Base-by-base conservation (phyloP, 495 filamentous ascomycete genomes). In the Bathelium albidoporum region DNA sequence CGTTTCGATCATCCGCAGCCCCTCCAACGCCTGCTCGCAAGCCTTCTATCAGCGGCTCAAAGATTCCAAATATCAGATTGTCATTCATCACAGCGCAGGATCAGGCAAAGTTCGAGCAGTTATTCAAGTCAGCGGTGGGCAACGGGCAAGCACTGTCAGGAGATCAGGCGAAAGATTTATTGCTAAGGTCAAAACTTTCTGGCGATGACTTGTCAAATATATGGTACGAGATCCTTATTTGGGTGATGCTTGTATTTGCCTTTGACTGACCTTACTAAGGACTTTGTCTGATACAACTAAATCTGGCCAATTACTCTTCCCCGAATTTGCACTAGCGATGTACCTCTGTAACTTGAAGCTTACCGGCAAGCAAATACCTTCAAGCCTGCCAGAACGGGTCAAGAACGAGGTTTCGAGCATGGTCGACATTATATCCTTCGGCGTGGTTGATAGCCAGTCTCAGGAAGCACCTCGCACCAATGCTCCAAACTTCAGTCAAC, bases 391-490 rank as follows among this genome's bases (percentile, higher is more conserved):
- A 0, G 92, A 97, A 44, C 87, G 82, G 44, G 85, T 97, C 58
- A 87, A 83, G 75, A 99, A 97, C 72, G 95, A 99, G 75, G 95
- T 99, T 32, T 97, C 93, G 11, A 95, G 95, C 71, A 97, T 99
- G 94, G 95, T 99, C 36, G 95, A 99, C 71, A 97, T 97, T 49
- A 99, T 99, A 66, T 96, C 93, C 22, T 97, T 97, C 73, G 89
- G 89, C 63, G 84, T 97, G 22, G 84, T 85, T 0, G 95, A 98
- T 68, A 88, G 92, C 18, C 80, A 76, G 20, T 83, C 87, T 64
- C 75, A 76, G 14, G 70, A 79, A 36, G 71, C 79, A 20, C 71
- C 76, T 7, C 76, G 76, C 62, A 86, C 80, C 39, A 96, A 94
- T 76, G 85, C 84, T 29, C 89, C 93, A 10, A 90, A 85, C 65